Evolutionary conservation across 306 rosid genomes (phyloP).

Genomic region (Cicer judaicum): DNA sequence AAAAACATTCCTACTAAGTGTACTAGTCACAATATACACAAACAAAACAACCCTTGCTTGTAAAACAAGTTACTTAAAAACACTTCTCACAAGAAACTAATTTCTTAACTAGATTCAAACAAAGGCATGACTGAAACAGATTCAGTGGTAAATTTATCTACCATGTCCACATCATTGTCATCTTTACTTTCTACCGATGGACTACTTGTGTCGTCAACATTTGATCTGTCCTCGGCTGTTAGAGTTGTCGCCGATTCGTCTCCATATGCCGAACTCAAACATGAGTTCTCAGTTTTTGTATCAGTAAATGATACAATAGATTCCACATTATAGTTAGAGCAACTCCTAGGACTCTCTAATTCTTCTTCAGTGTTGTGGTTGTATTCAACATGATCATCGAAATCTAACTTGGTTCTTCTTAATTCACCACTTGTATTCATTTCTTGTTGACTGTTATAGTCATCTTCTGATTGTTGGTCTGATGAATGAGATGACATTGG

Average conservation of each 20-base stretch:
- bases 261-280: slow-evolving; percentile 50
- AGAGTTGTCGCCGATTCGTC: slow-evolving; percentile 50
- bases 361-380: slow-evolving; percentile 54
- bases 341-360: slow-evolving; percentile 53
- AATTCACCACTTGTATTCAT: slow-evolving; percentile 74
- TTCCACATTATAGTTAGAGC: slow-evolving; percentile 52
- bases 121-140: slow-evolving; percentile 45
- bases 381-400: slow-evolving; percentile 53
- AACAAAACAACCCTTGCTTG: slow-evolving; percentile 53
- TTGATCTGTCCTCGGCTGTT: slow-evolving; percentile 46
- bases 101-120: slow-evolving; percentile 52
- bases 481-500: slow-evolving; percentile 83
- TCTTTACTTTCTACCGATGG: slow-evolving; percentile 53
- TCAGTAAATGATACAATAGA: slow-evolving; percentile 54
- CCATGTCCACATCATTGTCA: slow-evolving; percentile 53
- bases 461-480: slow-evolving; percentile 66
- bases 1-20: slow-evolving; percentile 45
- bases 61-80: slow-evolving; percentile 46
- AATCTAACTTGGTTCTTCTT: slow-evolving; percentile 56
- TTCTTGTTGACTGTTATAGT: slow-evolving; percentile 74
- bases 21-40: slow-evolving; percentile 55
- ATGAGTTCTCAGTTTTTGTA: slow-evolving; percentile 54
- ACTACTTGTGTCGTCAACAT: slow-evolving; percentile 44
- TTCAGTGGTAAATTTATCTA: slow-evolving; percentile 48
- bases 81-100: slow-evolving; percentile 31